phyloP scores from a whole-genome alignment of 2,329 filamentous ascomycete genomes.

The Ploettnerulaceae sp. region DNA sequence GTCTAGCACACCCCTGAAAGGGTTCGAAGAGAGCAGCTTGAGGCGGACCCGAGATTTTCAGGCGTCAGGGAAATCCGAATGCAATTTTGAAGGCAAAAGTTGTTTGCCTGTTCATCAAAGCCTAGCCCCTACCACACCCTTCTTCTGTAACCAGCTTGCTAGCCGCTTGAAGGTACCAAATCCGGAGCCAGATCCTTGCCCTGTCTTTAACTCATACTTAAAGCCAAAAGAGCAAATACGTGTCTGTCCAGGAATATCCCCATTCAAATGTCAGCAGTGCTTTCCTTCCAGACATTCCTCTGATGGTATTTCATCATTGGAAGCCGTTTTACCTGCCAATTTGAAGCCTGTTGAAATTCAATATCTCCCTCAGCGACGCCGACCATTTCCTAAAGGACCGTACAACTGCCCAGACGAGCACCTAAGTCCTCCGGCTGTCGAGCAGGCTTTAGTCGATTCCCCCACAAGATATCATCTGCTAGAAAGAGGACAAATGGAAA shows the following conservation, averaged over 20 bases:
- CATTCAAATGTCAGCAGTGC: conserved; percentile 17
- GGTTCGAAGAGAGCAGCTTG: conserved; percentile 1
- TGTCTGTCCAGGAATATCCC: conserved; percentile 14
- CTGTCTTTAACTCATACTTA: background rate
- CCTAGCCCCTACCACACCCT: background rate
- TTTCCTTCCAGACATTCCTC: conserved; percentile 5
- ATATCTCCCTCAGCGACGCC: conserved; percentile 1
- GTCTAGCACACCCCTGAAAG: conserved; percentile 5
- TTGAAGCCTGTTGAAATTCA: conserved; percentile 1
- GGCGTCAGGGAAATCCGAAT: no score
- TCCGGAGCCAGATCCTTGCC: background rate
- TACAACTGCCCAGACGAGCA: background rate
- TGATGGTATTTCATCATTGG: conserved; percentile 3
- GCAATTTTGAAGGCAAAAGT: no score
- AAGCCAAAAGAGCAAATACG: background rate
- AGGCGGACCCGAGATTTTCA: background rate
- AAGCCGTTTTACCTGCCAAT: background rate
- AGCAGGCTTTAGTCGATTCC: background rate
- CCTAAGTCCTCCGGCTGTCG: background rate
- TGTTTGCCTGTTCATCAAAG: background rate
- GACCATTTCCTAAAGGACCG: conserved; percentile 5
- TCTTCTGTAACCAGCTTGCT: background rate
- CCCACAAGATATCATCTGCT: background rate
- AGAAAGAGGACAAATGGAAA: conserved; percentile 3
- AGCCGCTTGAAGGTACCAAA: no score